phyloP scores from a whole-genome alignment of 768 basidiomycete species.

The Phanerodontia chrysosporium region DNA sequence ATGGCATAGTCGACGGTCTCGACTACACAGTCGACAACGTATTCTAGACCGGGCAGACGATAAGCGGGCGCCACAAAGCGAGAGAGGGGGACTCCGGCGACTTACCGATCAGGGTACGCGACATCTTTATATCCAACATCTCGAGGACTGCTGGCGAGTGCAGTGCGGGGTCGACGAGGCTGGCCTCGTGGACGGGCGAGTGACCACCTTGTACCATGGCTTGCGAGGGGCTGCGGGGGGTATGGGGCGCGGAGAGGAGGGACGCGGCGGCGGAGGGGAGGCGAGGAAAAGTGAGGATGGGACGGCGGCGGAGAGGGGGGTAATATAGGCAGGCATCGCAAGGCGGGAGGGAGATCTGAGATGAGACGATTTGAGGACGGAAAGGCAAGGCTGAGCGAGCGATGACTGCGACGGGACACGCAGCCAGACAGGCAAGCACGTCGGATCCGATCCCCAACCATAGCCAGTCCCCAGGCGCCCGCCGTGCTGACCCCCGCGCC shows the following conservation, averaged over 20 bases:
- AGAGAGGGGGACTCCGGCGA: constrained; percentile 15
- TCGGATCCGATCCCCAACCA: constrained; percentile 12
- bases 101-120: constrained; percentile 61
- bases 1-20: constrained; percentile 77
- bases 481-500: neutral
- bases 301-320: constrained; percentile 10
- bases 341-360: constrained; percentile 12
- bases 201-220: constrained; percentile 12
- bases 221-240: constrained; percentile 14
- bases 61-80: neutral
- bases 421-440: neutral
- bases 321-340: constrained; percentile 11
- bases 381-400: constrained; percentile 1
- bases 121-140: constrained; percentile 63
- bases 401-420: constrained; percentile 9
- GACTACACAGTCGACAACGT: constrained; percentile 61
- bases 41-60: constrained; percentile 41
- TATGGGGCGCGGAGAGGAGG: constrained; percentile 17
- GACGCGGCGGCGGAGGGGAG: constrained; percentile 10
- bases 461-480: neutral
- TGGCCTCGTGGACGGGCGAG: constrained; percentile 41
- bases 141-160: constrained; percentile 67
- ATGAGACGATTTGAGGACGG: constrained; percentile 13
- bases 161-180: constrained; percentile 56
- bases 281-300: constrained; percentile 11